Conservation (phyloP, 495 filamentous ascomycete species). For the Xylaria palmicola region DNA sequence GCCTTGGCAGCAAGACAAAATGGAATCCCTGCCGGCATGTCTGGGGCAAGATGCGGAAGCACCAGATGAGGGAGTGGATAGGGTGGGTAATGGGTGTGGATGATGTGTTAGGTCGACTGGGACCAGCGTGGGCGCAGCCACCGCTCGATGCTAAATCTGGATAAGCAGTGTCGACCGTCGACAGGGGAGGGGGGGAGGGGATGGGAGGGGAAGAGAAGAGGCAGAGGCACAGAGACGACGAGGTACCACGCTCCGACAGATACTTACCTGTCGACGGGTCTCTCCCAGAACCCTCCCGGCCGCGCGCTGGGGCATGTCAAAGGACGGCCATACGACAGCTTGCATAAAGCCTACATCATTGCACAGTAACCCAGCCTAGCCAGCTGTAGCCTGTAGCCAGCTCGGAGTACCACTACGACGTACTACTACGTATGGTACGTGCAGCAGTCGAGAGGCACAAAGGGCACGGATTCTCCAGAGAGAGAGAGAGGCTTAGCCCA, state of each 20-base stretch:
- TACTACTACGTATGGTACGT: too few relatives aligned
- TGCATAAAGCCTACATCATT: slow-evolving; percentile 30
- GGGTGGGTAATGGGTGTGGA: slow-evolving; percentile 15
- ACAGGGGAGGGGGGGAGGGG: neutral
- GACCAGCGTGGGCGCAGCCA: slow-evolving; percentile 35
- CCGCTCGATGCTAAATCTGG: slow-evolving; percentile 39
- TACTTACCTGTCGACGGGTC: too few relatives aligned
- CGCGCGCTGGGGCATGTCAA: too few relatives aligned
- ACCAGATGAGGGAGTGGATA: slow-evolving; percentile 44
- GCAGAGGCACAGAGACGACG: slow-evolving; percentile 2
- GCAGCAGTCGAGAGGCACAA: slow-evolving; percentile 16
- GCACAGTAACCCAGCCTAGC: neutral
- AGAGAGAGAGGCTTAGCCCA: slow-evolving; percentile 7
- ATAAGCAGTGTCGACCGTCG: slow-evolving; percentile 16
- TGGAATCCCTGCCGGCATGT: slow-evolving; percentile 39
- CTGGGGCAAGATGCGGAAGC: slow-evolving; percentile 50
- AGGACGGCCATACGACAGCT: slow-evolving; percentile 31
- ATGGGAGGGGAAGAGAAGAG: neutral
- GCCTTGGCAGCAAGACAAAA: slow-evolving; percentile 26
- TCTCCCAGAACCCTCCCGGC: slow-evolving; percentile 13
- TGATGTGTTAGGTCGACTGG: slow-evolving; percentile 25
- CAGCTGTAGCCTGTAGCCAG: neutral
- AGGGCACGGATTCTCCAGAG: slow-evolving; percentile 1
- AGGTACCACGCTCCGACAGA: slow-evolving; percentile 27
- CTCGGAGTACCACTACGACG: too few relatives aligned